Base-by-base conservation (phyloP, 2,329 filamentous ascomycete genomes). In the Didymella glomerata region DNA sequence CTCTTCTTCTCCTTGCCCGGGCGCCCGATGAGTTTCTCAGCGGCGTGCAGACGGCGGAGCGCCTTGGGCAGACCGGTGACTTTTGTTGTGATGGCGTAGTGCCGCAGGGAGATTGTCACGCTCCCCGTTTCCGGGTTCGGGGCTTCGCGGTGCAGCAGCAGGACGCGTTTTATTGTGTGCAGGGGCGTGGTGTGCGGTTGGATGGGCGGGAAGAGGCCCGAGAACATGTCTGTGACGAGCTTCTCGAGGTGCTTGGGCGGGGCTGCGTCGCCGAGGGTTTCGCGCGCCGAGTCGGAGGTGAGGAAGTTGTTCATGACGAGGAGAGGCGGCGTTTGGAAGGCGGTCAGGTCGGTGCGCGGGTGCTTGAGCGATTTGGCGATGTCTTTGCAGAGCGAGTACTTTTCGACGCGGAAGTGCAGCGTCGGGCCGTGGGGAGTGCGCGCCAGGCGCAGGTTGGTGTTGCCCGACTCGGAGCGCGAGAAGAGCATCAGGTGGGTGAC, bases 281-380 rank as follows among this genome's bases (percentile, higher is more conserved):
- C 71, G n/a, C 73, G 62, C 20, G 71, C 67, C 8, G 65, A 54
- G 20, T 83, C 82, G 27, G 90, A 85, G 3, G 88, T 89, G 38
- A 86, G 86, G 78, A 99, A 97, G 78, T 97, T 97, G 81, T 99
- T 99, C 95, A 99, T 98, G 66, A 99, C 95, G 44, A 99, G 85
- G 81, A 98, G 80, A 62, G 95, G 95, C 7, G 95, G 88, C 42
- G 88, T 92, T 57, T 90, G 83, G 71, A 92, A 96, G 76, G 97
- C 92, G 75, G 94, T 72, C 46, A 72, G 94, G 63, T 90, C 92
- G 47, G 90, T 90, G 73, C 88, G 87, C 9, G 94, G 92, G 68
- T 92, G 90, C 77, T 90, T 92, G 80, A 96, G 88, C 14, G 92
- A 88, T 73, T 88, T 90, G 68, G 90, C 86, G 3, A 99, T 88